Percentiles rank a stretch among this genome's conserved stretches.
Conservation (phyloP, 176 grass and related monocot genomes). For the Poa annua region DNA sequence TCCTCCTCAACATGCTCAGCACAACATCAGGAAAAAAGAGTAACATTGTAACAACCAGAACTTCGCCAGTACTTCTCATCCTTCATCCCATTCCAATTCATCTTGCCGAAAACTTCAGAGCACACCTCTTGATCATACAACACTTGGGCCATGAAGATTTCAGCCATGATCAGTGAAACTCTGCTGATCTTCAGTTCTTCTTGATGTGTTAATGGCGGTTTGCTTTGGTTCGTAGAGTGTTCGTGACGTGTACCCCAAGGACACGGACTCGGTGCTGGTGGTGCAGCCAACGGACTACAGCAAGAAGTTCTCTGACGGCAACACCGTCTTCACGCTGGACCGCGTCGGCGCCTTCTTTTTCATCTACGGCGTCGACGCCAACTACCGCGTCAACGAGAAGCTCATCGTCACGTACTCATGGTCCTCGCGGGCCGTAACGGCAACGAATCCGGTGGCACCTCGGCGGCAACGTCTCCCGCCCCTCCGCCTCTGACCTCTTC, state of each 20-base stretch:
- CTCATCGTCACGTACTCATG: slow-evolving; percentile 62
- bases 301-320: slow-evolving; percentile 63
- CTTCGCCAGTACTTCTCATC: no score
- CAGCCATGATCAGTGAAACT: background rate
- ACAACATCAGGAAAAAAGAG: no score
- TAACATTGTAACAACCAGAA: no score
- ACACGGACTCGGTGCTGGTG: slow-evolving; percentile 64
- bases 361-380: slow-evolving; percentile 71
- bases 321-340: slow-evolving; percentile 60
- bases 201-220: background rate
- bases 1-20: no score
- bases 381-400: slow-evolving; percentile 72
- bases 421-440: slow-evolving; percentile 53
- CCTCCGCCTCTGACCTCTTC: background rate
- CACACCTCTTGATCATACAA: no score
- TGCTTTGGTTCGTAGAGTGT: slow-evolving; percentile 45
- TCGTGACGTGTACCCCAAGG: slow-evolving; percentile 60
- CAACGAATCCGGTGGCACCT: background rate
- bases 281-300: slow-evolving; percentile 69
- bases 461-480: background rate
- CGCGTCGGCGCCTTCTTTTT: slow-evolving; percentile 68
- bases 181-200: background rate
- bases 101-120: no score
- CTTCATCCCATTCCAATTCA: no score
- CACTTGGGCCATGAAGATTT: no score